phyloP scores from a whole-genome alignment of 2,329 filamentous ascomycete species.

The Beauveria sp. region DNA sequence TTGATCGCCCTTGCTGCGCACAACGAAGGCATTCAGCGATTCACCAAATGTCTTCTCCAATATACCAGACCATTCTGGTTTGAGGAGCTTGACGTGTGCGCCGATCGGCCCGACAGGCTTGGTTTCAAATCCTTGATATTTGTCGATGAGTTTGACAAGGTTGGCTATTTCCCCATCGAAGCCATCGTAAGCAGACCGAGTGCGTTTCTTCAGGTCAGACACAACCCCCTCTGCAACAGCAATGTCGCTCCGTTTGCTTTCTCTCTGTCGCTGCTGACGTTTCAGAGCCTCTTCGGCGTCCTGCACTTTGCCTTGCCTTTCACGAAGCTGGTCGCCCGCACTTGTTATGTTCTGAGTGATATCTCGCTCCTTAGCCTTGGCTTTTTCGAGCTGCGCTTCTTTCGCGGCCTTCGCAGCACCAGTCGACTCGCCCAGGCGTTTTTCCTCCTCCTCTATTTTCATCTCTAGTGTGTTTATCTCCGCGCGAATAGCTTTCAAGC shows the following conservation, averaged over 20 bases:
- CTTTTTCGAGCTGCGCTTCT: constrained; percentile 41
- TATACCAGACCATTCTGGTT: constrained; percentile 76
- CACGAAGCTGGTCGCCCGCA: constrained; percentile 23
- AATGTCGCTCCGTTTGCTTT: constrained; percentile 47
- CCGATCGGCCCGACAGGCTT: constrained; percentile 82
- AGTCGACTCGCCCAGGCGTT: constrained; percentile 57
- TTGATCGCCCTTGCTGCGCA: constrained; percentile 70
- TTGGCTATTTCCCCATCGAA: constrained; percentile 56
- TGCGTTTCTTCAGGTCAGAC: constrained; percentile 45
- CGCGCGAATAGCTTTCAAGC: constrained; percentile 45
- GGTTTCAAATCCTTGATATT: constrained; percentile 59
- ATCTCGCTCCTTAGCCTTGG: constrained; percentile 20
- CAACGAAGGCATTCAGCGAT: constrained; percentile 69
- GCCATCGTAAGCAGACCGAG: constrained; percentile 53
- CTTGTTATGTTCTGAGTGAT: constrained; percentile 22
- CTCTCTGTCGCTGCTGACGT: constrained; percentile 25
- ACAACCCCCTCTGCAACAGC: constrained; percentile 36
- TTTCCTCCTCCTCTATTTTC: constrained; percentile 48
- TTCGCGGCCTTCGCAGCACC: constrained; percentile 62
- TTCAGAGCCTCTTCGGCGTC: constrained; percentile 24
- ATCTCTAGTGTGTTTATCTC: constrained; percentile 37
- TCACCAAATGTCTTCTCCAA: constrained; percentile 71
- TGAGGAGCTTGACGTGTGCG: constrained; percentile 63
- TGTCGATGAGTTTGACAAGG: constrained; percentile 61
- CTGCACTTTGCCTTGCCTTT: constrained; percentile 25